A percentile compares a stretch with the other conserved stretches of the same genome.
Evolutionary conservation across 2,329 filamentous ascomycete species (phyloP).

Genomic region (Decorospora gaudefroyi): DNA sequence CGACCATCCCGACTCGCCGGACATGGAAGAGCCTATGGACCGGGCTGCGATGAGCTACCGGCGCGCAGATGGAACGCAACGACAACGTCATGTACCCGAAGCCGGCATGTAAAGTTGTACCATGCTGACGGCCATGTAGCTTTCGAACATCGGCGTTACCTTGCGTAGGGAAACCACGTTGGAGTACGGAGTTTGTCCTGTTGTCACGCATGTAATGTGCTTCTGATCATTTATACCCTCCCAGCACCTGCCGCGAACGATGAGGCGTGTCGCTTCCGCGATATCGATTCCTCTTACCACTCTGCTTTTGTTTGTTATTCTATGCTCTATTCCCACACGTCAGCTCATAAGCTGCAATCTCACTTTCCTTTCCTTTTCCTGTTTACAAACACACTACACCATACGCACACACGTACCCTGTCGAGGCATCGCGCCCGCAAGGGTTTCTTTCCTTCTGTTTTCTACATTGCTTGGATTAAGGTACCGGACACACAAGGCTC

Average conservation of each 20-base stretch:
- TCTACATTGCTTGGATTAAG: slow-evolving; percentile 1
- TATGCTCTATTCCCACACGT: slow-evolving; percentile 4
- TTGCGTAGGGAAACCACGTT: slow-evolving; percentile 8
- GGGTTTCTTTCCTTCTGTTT: neutral
- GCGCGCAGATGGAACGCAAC: slow-evolving; percentile 53
- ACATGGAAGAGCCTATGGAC: slow-evolving; percentile 50
- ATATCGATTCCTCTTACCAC: neutral
- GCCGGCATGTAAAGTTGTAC: slow-evolving; percentile 29
- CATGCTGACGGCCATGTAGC: slow-evolving; percentile 14
- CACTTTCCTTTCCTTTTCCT: slow-evolving; percentile 2
- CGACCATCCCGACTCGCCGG: slow-evolving; percentile 44
- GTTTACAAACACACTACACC: neutral
- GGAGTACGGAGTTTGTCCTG: slow-evolving; percentile 23
- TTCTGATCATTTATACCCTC: slow-evolving; percentile 25
- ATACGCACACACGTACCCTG: slow-evolving; percentile 2
- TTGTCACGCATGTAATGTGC: slow-evolving; percentile 20
- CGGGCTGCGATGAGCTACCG: slow-evolving; percentile 53
- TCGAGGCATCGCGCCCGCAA: neutral
- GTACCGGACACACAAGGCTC: neutral
- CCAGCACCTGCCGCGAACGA: slow-evolving; percentile 21
- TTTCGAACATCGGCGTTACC: neutral
- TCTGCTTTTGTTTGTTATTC: neutral
- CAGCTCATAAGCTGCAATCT: slow-evolving; percentile 5
- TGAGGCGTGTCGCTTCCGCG: slow-evolving; percentile 18
- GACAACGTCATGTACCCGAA: slow-evolving; percentile 45